These are phyloP conservation scores for Fusarium sulawesiense DNA, from an alignment of 2,329 filamentous ascomycete species.

Conservation along the genomic window DNA sequence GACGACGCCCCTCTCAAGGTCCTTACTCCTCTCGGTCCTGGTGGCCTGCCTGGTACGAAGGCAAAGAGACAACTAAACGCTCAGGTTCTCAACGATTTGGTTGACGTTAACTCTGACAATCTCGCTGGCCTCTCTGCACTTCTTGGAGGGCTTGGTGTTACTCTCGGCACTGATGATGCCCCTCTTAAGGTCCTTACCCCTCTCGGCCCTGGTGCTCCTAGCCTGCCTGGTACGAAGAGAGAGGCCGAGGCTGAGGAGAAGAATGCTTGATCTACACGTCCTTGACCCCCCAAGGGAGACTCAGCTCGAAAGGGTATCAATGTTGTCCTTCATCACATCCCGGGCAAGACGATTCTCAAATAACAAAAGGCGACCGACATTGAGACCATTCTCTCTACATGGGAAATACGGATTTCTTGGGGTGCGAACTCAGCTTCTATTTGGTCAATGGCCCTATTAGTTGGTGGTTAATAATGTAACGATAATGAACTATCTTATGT, in stretches of 20 bases:
- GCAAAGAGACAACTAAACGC: too few relatives aligned
- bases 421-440: neutral
- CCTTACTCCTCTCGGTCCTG: neutral
- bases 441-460: neutral
- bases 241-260: neutral
- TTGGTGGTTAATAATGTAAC: neutral
- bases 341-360: neutral
- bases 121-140: neutral
- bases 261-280: neutral
- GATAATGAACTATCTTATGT: neutral
- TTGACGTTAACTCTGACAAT: neutral
- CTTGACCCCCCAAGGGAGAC: neutral
- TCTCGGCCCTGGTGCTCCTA: neutral
- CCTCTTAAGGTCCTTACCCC: neutral
- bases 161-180: too few relatives aligned
- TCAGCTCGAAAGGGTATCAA: fast-evolving
- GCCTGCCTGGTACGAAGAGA: neutral
- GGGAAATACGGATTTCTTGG: neutral
- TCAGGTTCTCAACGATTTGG: too few relatives aligned
- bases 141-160: neutral
- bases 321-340: too few relatives aligned
- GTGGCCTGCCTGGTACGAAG: neutral
- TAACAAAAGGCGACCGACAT: neutral
- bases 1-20: too few relatives aligned
- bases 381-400: neutral